Evolutionary conservation across 1,139 yeast species (phyloP), one percentile per base, ranked within the genome.

Genomic region (Geotrichum cucujoidarum): DNA sequence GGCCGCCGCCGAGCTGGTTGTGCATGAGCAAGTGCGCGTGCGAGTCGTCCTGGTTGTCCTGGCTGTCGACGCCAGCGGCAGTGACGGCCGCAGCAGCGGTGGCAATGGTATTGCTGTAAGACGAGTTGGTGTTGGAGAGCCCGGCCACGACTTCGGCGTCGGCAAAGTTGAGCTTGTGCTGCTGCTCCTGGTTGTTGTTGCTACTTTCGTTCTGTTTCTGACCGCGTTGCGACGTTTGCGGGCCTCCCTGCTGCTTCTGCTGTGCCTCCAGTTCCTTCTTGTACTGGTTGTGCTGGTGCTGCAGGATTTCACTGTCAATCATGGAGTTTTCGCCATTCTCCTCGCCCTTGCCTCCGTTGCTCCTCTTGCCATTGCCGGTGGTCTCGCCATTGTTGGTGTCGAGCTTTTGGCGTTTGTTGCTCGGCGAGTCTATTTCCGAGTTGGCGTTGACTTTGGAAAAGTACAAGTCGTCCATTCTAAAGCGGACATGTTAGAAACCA

Each of bases 11-110:
- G 13, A 34, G 29, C 33, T 35, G 36, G 35, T 25, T 25, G 21
- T 40, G 45, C 34, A 35, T 27, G 11, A 34, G 20, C 35, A 39
- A n/a, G 24, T 45, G 43, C 17, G 38, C 17, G 25, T 33, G 40
- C 14, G 16, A n/a, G 34, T 4, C 13, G 6, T 25, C 39, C 14
- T 30, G 17, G 32, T 31, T 18, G 22, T 32, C 38, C 13, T 24
- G 13, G 7, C 45, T 37, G 5, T 30, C 38, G 17, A 14, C 33
- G 24, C 34, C 33, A 8, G 45, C 17, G 10, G 10, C 38, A 8
- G 27, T 27, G 13, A 40, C 44, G 18, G 45, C 45, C 13, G 45
- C 45, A 7, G 45, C 45, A 7, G 45, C 45, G 11, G 45, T 42
- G 2, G 45, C 45, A 7, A 42, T 38, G 6, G 44, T 40, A 17